phyloP scores from a whole-genome alignment of 2,329 filamentous ascomycete genomes.

The Didymellaceae sp. region DNA sequence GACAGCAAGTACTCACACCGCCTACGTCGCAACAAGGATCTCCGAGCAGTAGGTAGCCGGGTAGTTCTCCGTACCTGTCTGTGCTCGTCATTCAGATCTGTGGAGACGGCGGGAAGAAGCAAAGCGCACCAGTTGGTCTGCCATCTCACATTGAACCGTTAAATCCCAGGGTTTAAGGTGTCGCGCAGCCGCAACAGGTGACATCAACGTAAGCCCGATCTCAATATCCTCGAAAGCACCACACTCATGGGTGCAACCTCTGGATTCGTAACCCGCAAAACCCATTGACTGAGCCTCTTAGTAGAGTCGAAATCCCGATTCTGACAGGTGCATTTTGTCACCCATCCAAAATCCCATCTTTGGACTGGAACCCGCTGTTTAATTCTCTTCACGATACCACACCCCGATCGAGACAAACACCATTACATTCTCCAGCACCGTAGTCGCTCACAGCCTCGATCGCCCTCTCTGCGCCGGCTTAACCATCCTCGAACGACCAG shows the following conservation, averaged over 20 bases:
- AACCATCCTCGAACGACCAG: slow-evolving; percentile 48
- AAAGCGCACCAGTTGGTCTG: slow-evolving; percentile 41
- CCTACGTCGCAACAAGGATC: slow-evolving; percentile 40
- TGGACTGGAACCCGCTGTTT: slow-evolving; percentile 20
- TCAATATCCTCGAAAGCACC: slow-evolving; percentile 15
- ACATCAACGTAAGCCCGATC: slow-evolving; percentile 26
- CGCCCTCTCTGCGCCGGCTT: slow-evolving; percentile 46
- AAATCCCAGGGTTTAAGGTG: slow-evolving; percentile 41
- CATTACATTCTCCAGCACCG: too few relatives aligned
- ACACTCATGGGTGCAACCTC: slow-evolving; percentile 18
- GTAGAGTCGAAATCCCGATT: slow-evolving; percentile 17
- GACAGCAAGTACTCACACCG: slow-evolving; percentile 34
- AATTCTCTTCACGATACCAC: neutral
- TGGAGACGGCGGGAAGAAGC: slow-evolving; percentile 48
- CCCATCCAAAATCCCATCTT: slow-evolving; percentile 32
- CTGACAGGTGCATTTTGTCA: slow-evolving; percentile 25
- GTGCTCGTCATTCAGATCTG: slow-evolving; percentile 47
- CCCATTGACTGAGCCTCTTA: slow-evolving; percentile 25
- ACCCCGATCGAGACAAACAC: too few relatives aligned
- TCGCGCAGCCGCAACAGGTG: slow-evolving; percentile 39
- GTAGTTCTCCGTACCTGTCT: slow-evolving; percentile 38
- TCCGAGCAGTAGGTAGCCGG: slow-evolving; percentile 33
- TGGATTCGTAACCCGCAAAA: slow-evolving; percentile 11
- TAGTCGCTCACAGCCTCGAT: too few relatives aligned
- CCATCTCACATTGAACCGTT: slow-evolving; percentile 36